Conservation (phyloP, 208 protist genomes). For the Trypanosoma theileri region DNA sequence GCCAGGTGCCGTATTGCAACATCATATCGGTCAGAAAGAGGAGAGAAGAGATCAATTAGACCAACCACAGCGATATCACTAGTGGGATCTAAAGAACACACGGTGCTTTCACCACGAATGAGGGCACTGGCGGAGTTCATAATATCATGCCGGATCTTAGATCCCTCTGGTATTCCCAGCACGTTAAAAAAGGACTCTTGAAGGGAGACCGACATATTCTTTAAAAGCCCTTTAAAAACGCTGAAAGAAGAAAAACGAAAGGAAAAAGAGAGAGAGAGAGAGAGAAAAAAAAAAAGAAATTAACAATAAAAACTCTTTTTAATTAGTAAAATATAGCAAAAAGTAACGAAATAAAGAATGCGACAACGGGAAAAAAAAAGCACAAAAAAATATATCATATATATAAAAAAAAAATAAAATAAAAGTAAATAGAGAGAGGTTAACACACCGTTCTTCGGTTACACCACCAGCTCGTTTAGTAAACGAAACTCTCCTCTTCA, state of each 20-base stretch:
- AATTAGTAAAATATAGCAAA: neutral
- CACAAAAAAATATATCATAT: neutral
- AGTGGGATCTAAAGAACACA: neutral
- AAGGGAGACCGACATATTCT: neutral
- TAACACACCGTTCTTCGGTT: neutral
- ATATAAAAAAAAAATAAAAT: neutral
- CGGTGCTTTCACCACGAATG: neutral
- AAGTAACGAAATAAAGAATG: neutral
- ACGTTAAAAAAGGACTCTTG: slow-evolving; percentile 6
- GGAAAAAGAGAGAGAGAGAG: neutral
- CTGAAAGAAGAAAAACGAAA: neutral
- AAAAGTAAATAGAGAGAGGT: slow-evolving; percentile 1
- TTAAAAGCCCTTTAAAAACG: neutral
- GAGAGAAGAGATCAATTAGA: slow-evolving; percentile 17
- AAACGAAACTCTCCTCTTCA: slow-evolving; percentile 12
- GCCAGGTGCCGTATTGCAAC: slow-evolving; percentile 16
- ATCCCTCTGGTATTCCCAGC: neutral
- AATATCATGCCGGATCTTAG: slow-evolving; percentile 9
- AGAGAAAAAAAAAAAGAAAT: slow-evolving; percentile 8
- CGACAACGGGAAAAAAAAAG: slow-evolving; percentile 6
- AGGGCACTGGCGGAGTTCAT: slow-evolving; percentile 5
- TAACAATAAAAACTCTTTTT: too few species aligned
- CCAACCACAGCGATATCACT: neutral
- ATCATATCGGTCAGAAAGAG: neutral
- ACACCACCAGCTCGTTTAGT: neutral